These are phyloP conservation scores for Colletotrichum lini DNA, from an alignment of 2,329 filamentous ascomycete species.

Conservation along the genomic window DNA sequence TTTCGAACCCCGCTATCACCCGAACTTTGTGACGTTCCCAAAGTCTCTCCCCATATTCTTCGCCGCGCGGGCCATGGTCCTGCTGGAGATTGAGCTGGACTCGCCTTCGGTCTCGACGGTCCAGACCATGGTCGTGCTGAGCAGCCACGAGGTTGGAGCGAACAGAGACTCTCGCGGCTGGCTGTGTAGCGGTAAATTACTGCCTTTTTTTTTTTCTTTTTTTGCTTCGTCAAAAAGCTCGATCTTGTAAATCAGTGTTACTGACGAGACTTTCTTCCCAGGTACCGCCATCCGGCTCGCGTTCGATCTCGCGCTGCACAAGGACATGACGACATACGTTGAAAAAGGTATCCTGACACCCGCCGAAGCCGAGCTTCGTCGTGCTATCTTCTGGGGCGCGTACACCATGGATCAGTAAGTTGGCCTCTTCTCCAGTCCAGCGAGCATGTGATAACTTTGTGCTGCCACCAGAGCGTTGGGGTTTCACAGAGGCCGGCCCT, in stretches of 20 bases:
- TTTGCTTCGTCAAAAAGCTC: too few species aligned
- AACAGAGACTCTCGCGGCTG: conserved; percentile 48
- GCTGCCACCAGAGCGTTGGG: conserved; percentile 45
- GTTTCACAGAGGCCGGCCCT: conserved; percentile 47
- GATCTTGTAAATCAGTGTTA: not conserved
- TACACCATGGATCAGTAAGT: conserved; percentile 50
- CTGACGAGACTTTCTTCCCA: conserved; percentile 46
- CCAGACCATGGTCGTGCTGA: conserved; percentile 47
- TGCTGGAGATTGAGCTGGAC: conserved; percentile 48
- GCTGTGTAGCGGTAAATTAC: conserved; percentile 46
- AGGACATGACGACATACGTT: conserved; percentile 47
- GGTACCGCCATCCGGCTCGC: conserved; percentile 49
- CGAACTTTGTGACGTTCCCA: conserved; percentile 53
- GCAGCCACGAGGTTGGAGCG: conserved; percentile 47
- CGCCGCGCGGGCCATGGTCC: conserved; percentile 46
- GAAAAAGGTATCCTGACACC: conserved; percentile 44
- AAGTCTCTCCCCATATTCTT: conserved; percentile 52
- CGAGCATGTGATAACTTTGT: not conserved
- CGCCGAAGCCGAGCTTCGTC: conserved; percentile 47
- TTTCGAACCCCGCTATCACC: conserved; percentile 59
- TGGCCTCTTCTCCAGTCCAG: too few species aligned
- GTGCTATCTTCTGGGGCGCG: conserved; percentile 50
- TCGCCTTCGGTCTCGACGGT: conserved; percentile 47
- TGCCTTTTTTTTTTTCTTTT: too few species aligned
- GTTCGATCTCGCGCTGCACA: conserved; percentile 47